phyloP scores from a whole-genome alignment of 495 filamentous ascomycete species.

The Hypoxylon subgilvum region DNA sequence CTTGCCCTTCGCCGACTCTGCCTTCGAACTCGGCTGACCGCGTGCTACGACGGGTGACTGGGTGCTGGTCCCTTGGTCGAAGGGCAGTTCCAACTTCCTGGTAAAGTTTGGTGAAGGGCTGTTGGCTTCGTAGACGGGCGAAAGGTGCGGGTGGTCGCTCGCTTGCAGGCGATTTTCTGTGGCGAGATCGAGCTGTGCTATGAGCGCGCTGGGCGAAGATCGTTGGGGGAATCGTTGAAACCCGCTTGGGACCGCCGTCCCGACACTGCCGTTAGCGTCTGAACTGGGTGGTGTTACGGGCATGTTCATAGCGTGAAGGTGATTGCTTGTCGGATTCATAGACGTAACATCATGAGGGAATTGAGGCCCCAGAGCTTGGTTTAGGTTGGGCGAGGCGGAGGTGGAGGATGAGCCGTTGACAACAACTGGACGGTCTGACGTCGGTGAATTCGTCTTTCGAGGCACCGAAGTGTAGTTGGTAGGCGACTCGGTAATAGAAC shows the following conservation, averaged over 20 bases:
- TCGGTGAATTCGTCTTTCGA: conserved; percentile 37
- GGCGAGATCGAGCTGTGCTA: conserved; percentile 56
- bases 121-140: conserved; percentile 61
- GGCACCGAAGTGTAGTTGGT: conserved; percentile 17
- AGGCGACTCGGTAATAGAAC: conserved; percentile 31
- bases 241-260: conserved; percentile 14
- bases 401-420: conserved; percentile 55
- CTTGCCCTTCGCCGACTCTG: conserved; percentile 44
- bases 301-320: conserved; percentile 18
- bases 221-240: conserved; percentile 45
- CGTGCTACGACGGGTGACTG: conserved; percentile 27
- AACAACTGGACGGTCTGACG: conserved; percentile 52
- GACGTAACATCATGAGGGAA: conserved; percentile 27
- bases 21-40: conserved; percentile 35
- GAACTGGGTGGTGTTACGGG: conserved; percentile 10
- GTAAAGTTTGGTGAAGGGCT: conserved; percentile 56
- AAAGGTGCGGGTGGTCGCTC: conserved; percentile 55
- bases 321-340: conserved; percentile 14
- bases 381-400: neutral
- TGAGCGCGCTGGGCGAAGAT: conserved; percentile 45
- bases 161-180: conserved; percentile 42
- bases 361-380: conserved; percentile 16
- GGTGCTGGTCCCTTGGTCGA: conserved; percentile 24
- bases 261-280: neutral
- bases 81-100: conserved; percentile 46